phyloP scores from a whole-genome alignment of 768 basidiomycete species.

The Tylopilus sp. region DNA sequence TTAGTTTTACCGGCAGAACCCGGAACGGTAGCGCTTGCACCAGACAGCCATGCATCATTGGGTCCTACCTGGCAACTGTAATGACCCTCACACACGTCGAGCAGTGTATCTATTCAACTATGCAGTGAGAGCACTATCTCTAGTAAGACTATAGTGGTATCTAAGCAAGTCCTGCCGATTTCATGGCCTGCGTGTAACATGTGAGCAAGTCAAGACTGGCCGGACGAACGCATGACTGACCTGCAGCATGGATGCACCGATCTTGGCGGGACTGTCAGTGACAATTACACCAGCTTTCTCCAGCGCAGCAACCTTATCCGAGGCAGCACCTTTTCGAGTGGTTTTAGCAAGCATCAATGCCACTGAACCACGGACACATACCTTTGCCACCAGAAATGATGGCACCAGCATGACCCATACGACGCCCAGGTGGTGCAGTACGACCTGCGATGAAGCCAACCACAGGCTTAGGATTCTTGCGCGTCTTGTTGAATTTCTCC shows the following conservation, averaged over 20 bases:
- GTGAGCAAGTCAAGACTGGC: conserved; percentile 4
- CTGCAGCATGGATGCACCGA: conserved; percentile 87
- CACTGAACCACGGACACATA: conserved; percentile 24
- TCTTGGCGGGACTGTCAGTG: conserved; percentile 93
- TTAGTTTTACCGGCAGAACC: no score
- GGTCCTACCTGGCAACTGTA: no score
- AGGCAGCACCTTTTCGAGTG: conserved; percentile 66
- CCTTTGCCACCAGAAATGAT: conserved; percentile 99
- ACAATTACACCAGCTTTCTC: conserved; percentile 91
- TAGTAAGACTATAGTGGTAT: conserved; percentile 13
- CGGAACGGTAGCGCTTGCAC: no score
- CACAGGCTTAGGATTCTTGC: conserved; percentile 85
- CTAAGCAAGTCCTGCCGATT: conserved; percentile 68
- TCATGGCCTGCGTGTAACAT: conserved; percentile 61
- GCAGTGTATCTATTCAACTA: conserved; percentile 34
- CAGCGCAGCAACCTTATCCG: conserved; percentile 89
- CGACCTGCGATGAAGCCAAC: conserved; percentile 98
- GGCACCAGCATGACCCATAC: conserved; percentile 98
- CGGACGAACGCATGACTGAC: conserved; percentile 39
- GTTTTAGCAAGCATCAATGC: neutral
- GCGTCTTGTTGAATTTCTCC: conserved; percentile 87
- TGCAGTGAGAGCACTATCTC: conserved; percentile 22
- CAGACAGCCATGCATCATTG: no score
- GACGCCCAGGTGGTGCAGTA: conserved; percentile 94
- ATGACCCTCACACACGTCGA: no score